These are phyloP conservation scores for Afroboletus lepidellus DNA, from an alignment of 1,284 basidiomycete species.

Conservation along the genomic window DNA sequence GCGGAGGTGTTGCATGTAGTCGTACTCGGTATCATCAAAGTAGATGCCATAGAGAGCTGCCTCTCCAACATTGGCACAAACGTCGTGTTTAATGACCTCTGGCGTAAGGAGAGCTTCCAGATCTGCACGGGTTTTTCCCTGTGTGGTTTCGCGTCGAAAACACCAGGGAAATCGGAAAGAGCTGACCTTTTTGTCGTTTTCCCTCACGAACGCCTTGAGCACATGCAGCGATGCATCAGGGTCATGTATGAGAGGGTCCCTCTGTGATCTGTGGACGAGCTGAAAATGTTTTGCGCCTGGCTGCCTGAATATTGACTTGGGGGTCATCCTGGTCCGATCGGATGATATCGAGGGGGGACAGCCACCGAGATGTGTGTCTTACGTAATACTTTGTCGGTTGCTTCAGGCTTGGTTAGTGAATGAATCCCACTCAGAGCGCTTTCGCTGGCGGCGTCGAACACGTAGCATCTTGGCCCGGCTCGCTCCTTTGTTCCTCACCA, in stretches of 20 bases:
- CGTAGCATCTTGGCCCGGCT: conserved; percentile 14
- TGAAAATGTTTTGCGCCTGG: conserved; percentile 92
- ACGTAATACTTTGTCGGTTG: conserved; percentile 34
- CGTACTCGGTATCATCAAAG: conserved; percentile 97
- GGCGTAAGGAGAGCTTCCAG: conserved; percentile 63
- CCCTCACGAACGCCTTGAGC: conserved; percentile 77
- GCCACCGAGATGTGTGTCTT: conserved; percentile 20
- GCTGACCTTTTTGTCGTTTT: conserved; percentile 67
- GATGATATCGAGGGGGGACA: conserved; percentile 7
- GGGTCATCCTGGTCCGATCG: conserved; percentile 46
- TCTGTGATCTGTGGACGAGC: conserved; percentile 94
- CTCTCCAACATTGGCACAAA: conserved; percentile 69
- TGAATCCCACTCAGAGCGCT: conserved; percentile 20
- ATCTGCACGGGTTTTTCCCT: conserved; percentile 79
- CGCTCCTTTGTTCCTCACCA: conserved; percentile 4
- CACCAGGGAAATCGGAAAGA: neutral
- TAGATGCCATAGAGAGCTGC: conserved; percentile 90
- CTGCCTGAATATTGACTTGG: conserved; percentile 86
- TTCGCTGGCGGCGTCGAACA: conserved; percentile 23
- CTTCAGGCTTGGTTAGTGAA: conserved; percentile 23
- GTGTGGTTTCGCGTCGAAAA: conserved; percentile 9
- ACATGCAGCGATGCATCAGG: conserved; percentile 88
- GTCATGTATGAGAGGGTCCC: conserved; percentile 95
- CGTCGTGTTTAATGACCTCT: conserved; percentile 54
- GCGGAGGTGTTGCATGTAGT: conserved; percentile 98